Percentiles rank a stretch among this genome's conserved stretches.
Evolutionary conservation across 768 basidiomycete genomes (phyloP).

Genomic region (Postia placenta): DNA sequence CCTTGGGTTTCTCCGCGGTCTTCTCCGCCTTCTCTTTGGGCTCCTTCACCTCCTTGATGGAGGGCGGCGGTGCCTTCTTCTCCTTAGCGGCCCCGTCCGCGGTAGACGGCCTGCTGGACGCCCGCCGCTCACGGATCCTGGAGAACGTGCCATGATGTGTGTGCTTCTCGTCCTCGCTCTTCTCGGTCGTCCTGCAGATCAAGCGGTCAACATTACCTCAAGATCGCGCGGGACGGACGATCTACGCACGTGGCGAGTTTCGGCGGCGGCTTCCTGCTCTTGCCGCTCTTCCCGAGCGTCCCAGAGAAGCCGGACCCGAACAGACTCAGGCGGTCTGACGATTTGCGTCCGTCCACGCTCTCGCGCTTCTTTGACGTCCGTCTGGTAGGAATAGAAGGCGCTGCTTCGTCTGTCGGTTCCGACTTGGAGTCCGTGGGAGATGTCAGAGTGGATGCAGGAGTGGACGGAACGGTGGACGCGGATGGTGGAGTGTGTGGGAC

Average conservation of each 20-base stretch:
- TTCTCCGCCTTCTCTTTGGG: slow-evolving; percentile 17
- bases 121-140: slow-evolving; percentile 32
- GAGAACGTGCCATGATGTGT: slow-evolving; percentile 16
- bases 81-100: slow-evolving; percentile 27
- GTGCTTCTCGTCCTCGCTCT: slow-evolving; percentile 38
- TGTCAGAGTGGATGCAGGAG: slow-evolving; percentile 4
- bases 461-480: slow-evolving; percentile 12
- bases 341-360: slow-evolving; percentile 41
- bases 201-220: background rate
- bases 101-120: slow-evolving; percentile 36
- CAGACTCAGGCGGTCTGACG: slow-evolving; percentile 67
- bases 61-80: slow-evolving; percentile 17
- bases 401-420: slow-evolving; percentile 21
- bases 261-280: slow-evolving; percentile 77
- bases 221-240: slow-evolving; percentile 2
- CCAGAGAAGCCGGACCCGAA: slow-evolving; percentile 66
- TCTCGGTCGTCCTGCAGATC: slow-evolving; percentile 25
- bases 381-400: slow-evolving; percentile 19
- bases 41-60: slow-evolving; percentile 12
- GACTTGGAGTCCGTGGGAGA: slow-evolving; percentile 9
- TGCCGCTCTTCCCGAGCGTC: slow-evolving; percentile 61
- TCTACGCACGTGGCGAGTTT: slow-evolving; percentile 55
- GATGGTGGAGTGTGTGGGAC: slow-evolving; percentile 17
- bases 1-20: slow-evolving; percentile 20
- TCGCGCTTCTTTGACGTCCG: slow-evolving; percentile 41